Evolutionary conservation across 2,329 filamentous ascomycete species (phyloP).

Genomic region (Paracorniculantispora psalliotae): DNA sequence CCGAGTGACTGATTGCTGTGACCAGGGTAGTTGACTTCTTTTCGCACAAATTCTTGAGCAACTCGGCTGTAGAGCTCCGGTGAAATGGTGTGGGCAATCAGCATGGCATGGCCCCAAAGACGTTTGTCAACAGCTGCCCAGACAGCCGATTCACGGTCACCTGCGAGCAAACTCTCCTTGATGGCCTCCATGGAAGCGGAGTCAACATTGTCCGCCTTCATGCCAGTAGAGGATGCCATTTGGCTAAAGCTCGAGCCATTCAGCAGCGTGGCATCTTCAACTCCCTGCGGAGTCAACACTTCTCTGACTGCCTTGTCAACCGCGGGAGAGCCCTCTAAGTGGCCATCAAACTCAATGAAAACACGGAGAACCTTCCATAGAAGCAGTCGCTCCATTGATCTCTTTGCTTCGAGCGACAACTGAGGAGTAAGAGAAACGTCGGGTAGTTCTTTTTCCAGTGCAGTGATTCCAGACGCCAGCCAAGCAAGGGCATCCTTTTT

Average conservation of each 20-base stretch:
- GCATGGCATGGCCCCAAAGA: conserved; percentile 93
- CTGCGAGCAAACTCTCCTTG: conserved; percentile 66
- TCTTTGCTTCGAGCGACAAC: conserved; percentile 59
- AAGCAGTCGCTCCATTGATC: conserved; percentile 71
- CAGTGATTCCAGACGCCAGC: conserved; percentile 71
- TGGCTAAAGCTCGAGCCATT: conserved; percentile 22
- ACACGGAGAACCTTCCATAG: conserved; percentile 82
- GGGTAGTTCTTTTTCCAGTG: conserved; percentile 57
- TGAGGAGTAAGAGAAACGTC: conserved; percentile 45
- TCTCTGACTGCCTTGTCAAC: conserved; percentile 72
- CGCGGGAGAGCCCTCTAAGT: conserved; percentile 65
- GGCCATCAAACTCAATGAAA: conserved; percentile 82
- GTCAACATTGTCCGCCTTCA: conserved; percentile 64
- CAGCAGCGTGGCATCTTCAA: conserved; percentile 23
- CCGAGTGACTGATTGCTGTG: conserved; percentile 82
- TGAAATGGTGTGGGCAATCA: conserved; percentile 75
- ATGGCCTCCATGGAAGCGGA: conserved; percentile 65
- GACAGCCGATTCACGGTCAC: conserved; percentile 84
- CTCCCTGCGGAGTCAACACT: conserved; percentile 58
- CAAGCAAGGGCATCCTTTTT: conserved; percentile 89
- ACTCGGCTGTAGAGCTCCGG: conserved; percentile 87
- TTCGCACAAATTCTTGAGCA: conserved; percentile 88
- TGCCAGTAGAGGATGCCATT: conserved; percentile 26
- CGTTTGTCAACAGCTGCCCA: conserved; percentile 92
- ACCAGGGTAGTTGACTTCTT: conserved; percentile 80